Evolutionary conservation across 2,329 filamentous ascomycete genomes (phyloP).

Genomic region (Emergomyces orientalis): DNA sequence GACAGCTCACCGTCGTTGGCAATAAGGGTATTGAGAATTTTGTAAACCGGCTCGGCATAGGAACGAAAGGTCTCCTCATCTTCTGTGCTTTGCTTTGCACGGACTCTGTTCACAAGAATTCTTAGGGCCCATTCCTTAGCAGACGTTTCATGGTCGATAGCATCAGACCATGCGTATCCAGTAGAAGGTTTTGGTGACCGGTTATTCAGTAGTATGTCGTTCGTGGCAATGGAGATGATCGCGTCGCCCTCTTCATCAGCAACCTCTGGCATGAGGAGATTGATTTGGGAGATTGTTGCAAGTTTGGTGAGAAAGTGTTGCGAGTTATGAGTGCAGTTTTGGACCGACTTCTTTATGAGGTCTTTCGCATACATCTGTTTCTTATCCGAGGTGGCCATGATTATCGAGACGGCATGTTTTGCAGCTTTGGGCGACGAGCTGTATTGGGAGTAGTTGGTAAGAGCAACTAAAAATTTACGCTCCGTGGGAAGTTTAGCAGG

Average conservation of each 20-base stretch:
- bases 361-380: slow-evolving; percentile 82
- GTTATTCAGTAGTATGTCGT: slow-evolving; percentile 62
- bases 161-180: slow-evolving; percentile 56
- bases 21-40: slow-evolving; percentile 68
- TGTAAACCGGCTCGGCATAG: slow-evolving; percentile 59
- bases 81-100: slow-evolving; percentile 49
- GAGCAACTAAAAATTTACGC: slow-evolving; percentile 67
- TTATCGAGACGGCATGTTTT: slow-evolving; percentile 87
- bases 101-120: slow-evolving; percentile 75
- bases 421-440: slow-evolving; percentile 73
- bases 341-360: slow-evolving; percentile 64
- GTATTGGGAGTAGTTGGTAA: slow-evolving; percentile 74
- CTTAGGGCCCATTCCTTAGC: slow-evolving; percentile 78
- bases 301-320: slow-evolving; percentile 59
- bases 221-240: slow-evolving; percentile 69
- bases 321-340: slow-evolving; percentile 62
- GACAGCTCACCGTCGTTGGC: slow-evolving; percentile 69
- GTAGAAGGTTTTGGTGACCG: slow-evolving; percentile 44
- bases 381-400: slow-evolving; percentile 66
- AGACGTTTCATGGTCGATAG: slow-evolving; percentile 70
- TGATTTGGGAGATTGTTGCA: slow-evolving; percentile 53
- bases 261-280: slow-evolving; percentile 62
- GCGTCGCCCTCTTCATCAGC: slow-evolving; percentile 63
- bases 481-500: slow-evolving; percentile 74
- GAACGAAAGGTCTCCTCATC: slow-evolving; percentile 38